Base-by-base conservation (phyloP, 345 rosid genomes). In the Mangifera indica region DNA sequence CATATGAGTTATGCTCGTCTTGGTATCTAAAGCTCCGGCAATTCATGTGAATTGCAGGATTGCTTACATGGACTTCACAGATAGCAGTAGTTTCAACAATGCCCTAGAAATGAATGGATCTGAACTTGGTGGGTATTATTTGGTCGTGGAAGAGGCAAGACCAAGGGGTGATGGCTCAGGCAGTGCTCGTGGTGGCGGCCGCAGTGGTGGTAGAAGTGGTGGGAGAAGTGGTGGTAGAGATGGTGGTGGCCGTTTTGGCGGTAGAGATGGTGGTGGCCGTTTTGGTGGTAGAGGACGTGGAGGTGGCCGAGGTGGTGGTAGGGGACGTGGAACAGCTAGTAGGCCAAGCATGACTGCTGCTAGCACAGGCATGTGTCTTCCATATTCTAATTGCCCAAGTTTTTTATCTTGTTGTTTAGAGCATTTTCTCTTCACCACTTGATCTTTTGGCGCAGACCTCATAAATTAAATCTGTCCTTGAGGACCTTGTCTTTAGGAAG, bases 101-200 rank as follows among this genome's bases (percentile, higher is more conserved):
- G 99, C 97, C 0, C 72, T 85, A 25, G 96, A 87, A 45, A 83
- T 89, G 11, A 59, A 77, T 76, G 94, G 91, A 13, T 70, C 84
- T 63, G 85, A 91, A 5, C 42, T 92, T 37, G 84, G 82, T 13
- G 88, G 76, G 5, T 73, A 79, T 72, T 72, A 63, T 34, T 59
- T 92, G 53, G 60, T 83, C 0, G 96, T 95, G 48, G 88, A 91
- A 1, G 99, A 92, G 76, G 86, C 97, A 70, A 91, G 61, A 64
- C 96, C 89, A 0, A 85, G 76, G 75, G 81, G 61, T 37, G 89
- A 72, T 55, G 71, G 60, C 72, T 77, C 42, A 37, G 42, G 83
- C 62, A 77, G 71, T 73, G 77, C 79, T 12, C 56, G 74, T 5
- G 79, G 84, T 52, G 69, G 73, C 25, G 76, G 81, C 4, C 61